Conservation (phyloP, 345 rosid species). For the Brassica rapa region DNA sequence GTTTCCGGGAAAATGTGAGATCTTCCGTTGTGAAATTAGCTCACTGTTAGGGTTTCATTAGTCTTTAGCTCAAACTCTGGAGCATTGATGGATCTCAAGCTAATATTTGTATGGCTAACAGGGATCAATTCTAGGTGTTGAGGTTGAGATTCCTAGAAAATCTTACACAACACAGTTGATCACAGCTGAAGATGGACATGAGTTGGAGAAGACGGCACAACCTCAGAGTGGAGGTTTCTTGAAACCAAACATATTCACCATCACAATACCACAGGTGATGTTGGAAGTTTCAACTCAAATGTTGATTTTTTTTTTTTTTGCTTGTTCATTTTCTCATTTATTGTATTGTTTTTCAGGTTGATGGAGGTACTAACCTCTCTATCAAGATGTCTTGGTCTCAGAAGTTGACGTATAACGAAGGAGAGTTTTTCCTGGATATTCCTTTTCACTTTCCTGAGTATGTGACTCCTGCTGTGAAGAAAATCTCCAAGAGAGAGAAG, state of each 20-base stretch:
- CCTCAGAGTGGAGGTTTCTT: constrained; percentile 66
- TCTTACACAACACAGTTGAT: constrained; percentile 60
- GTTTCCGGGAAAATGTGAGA: neutral
- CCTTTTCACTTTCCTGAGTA: constrained; percentile 85
- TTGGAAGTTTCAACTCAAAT: neutral
- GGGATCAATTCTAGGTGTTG: constrained; percentile 98
- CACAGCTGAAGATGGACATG: constrained; percentile 45
- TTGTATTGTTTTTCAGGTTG: constrained; percentile 53
- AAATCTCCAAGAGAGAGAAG: constrained; percentile 75
- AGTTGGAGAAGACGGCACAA: constrained; percentile 47
- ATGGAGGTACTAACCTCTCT: constrained; percentile 78
- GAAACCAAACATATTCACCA: constrained; percentile 67
- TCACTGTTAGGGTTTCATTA: neutral
- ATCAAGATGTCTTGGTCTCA: constrained; percentile 82
- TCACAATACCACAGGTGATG: constrained; percentile 74
- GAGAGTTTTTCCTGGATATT: constrained; percentile 61
- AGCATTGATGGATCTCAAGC: constrained; percentile 39
- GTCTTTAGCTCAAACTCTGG: neutral
- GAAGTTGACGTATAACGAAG: constrained; percentile 56
- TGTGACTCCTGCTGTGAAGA: constrained; percentile 82
- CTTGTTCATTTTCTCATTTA: neutral
- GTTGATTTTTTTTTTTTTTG: neutral
- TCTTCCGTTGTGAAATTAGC: neutral
- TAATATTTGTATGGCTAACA: constrained; percentile 71
- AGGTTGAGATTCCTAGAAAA: constrained; percentile 66